Conservation (phyloP, 352 stramenopile genomes). For the Pythium phragmitis region DNA sequence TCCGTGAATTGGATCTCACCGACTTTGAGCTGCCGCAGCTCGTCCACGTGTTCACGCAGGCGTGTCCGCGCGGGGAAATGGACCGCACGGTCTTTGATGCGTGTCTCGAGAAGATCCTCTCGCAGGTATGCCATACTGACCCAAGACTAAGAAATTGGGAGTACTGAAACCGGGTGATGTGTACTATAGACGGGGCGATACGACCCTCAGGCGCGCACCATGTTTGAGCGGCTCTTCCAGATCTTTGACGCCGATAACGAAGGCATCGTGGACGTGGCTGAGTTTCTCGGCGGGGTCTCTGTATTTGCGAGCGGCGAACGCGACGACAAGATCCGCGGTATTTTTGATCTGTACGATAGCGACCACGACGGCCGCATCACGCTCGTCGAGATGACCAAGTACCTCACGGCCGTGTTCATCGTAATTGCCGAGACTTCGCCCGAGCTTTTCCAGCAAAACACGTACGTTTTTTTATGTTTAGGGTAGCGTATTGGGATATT, state of each 20-base stretch:
- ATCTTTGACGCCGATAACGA: constrained; percentile 66
- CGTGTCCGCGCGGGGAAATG: constrained; percentile 68
- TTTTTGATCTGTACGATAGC: constrained; percentile 86
- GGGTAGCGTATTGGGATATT: background rate
- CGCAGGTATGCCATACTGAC: constrained; percentile 32
- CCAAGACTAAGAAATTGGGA: background rate
- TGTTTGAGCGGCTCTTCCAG: constrained; percentile 79
- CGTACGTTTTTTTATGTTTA: constrained; percentile 31
- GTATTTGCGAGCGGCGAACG: constrained; percentile 79
- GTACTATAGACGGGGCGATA: constrained; percentile 56
- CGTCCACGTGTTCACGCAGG: constrained; percentile 81
- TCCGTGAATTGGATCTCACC: constrained; percentile 66
- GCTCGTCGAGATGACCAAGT: constrained; percentile 84
- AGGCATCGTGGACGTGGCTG: constrained; percentile 74
- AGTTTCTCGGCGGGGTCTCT: constrained; percentile 81
- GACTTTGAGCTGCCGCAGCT: constrained; percentile 85
- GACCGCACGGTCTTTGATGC: constrained; percentile 66
- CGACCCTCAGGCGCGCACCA: constrained; percentile 60
- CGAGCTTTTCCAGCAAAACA: constrained; percentile 70
- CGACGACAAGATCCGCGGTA: constrained; percentile 82
- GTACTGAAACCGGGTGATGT: background rate
- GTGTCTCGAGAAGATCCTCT: constrained; percentile 81
- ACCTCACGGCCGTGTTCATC: constrained; percentile 83
- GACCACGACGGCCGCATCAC: constrained; percentile 85
- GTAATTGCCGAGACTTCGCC: constrained; percentile 70